phyloP scores from a whole-genome alignment of 2,329 filamentous ascomycete species.

The Tolypocladium sp. region DNA sequence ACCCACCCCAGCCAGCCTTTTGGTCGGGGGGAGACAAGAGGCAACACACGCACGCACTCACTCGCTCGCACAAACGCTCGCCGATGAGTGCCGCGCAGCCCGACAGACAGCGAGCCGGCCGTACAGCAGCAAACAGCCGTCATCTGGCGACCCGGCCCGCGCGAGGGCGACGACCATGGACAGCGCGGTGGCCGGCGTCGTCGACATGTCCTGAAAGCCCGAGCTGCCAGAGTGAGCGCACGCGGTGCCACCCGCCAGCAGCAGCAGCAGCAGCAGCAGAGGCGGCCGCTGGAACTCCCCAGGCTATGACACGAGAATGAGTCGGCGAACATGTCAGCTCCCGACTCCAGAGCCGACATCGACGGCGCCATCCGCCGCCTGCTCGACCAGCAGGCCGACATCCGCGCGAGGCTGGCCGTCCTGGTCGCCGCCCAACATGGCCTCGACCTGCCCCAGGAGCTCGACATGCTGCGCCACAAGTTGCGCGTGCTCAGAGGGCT shows the following conservation, averaged over 20 bases:
- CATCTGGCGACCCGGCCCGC: not conserved
- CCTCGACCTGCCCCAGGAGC: slow-evolving; percentile 37
- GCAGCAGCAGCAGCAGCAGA: not conserved
- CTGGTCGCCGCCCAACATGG: slow-evolving; percentile 38
- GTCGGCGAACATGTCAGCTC: slow-evolving; percentile 1
- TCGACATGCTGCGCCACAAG: slow-evolving; percentile 48
- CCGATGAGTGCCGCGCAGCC: not conserved
- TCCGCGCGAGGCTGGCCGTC: slow-evolving; percentile 39
- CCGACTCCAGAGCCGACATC: slow-evolving; percentile 11
- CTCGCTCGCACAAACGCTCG: slow-evolving; percentile 1
- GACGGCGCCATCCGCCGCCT: slow-evolving; percentile 25
- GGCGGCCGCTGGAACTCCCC: not conserved
- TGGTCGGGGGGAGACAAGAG: not conserved
- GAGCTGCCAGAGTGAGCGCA: not conserved
- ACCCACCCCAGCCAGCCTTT: not conserved
- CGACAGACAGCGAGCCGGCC: not conserved
- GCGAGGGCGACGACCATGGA: slow-evolving; percentile 1
- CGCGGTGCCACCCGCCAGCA: not conserved
- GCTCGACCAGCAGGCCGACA: slow-evolving; percentile 43
- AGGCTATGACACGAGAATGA: slow-evolving; percentile 1
- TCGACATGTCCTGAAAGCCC: slow-evolving; percentile 2
- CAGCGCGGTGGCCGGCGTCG: not conserved
- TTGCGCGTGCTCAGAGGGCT: slow-evolving; percentile 38
- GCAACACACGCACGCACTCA: not conserved
- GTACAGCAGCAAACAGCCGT: not conserved